Evolutionary conservation across 1,139 yeast species (phyloP).

Genomic region (Protomyces macrosporus): DNA sequence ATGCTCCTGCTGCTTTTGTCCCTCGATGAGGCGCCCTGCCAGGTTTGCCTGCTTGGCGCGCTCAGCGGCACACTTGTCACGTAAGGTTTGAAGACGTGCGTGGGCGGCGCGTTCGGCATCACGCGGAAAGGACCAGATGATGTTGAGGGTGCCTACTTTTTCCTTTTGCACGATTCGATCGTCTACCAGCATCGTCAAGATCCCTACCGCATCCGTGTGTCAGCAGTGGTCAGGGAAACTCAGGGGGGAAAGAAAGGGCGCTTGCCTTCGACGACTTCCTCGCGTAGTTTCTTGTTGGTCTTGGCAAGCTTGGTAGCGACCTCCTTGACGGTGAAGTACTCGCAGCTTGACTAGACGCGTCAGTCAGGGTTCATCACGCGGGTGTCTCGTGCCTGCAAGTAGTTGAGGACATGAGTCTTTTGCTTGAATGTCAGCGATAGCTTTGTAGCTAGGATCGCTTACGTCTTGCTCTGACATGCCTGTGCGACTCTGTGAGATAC

Average conservation of each 20-base stretch:
- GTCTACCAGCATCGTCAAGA: neutral
- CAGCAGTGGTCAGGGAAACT: neutral
- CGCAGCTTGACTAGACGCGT: neutral
- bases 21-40: neutral
- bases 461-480: neutral
- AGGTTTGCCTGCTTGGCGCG: neutral
- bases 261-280: neutral
- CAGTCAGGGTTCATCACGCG: neutral
- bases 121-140: constrained; percentile 8
- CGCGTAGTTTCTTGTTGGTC: neutral
- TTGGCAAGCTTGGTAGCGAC: neutral
- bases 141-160: neutral
- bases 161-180: neutral
- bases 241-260: no score
- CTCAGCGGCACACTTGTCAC: neutral
- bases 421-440: neutral
- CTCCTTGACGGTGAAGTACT: neutral
- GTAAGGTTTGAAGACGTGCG: neutral
- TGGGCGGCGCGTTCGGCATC: neutral
- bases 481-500: neutral
- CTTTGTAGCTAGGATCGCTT: neutral
- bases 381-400: neutral
- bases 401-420: neutral
- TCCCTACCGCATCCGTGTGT: neutral
- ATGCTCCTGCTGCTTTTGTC: neutral